A percentile compares a stretch with the other conserved stretches of the same genome.
phyloP scores from a whole-genome alignment of 1,284 basidiomycete genomes.

The Bjerkandera adusta region DNA sequence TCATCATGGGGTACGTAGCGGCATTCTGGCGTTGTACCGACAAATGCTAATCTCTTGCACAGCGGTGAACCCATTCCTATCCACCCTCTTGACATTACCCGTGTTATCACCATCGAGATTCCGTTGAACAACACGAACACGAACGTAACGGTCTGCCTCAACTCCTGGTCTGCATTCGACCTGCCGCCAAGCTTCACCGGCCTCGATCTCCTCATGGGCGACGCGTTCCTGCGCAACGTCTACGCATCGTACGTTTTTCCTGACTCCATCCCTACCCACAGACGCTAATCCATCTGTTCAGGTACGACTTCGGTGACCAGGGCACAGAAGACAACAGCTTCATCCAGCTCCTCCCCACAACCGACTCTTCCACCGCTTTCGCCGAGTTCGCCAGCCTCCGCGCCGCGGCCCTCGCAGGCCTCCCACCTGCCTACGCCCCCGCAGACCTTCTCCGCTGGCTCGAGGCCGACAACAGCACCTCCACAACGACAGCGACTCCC shows the following conservation, averaged over 20 bases:
- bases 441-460: neutral
- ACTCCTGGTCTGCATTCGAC: slow-evolving; percentile 18
- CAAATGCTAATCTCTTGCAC: neutral
- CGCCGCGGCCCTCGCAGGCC: neutral
- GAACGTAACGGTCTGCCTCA: slow-evolving; percentile 21
- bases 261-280: neutral
- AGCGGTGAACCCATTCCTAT: slow-evolving; percentile 20
- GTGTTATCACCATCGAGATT: neutral
- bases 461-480: neutral
- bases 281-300: slow-evolving; percentile 15
- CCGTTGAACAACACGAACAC: slow-evolving; percentile 12
- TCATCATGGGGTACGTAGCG: slow-evolving; percentile 26
- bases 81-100: slow-evolving; percentile 27
- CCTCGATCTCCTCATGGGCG: slow-evolving; percentile 36
- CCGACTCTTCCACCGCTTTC: slow-evolving; percentile 18
- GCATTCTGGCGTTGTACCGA: slow-evolving; percentile 7
- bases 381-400: slow-evolving; percentile 21
- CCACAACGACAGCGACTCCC: too few relatives aligned
- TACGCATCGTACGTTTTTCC: slow-evolving; percentile 37
- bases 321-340: slow-evolving; percentile 24
- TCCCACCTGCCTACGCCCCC: slow-evolving; percentile 4
- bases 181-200: slow-evolving; percentile 13
- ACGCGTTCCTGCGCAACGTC: slow-evolving; percentile 36
- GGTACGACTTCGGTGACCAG: slow-evolving; percentile 15
- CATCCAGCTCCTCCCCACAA: slow-evolving; percentile 28